These are phyloP conservation scores for Keithomyces neogunnii DNA, from an alignment of 2,329 filamentous ascomycete genomes.

Conservation along the genomic window DNA sequence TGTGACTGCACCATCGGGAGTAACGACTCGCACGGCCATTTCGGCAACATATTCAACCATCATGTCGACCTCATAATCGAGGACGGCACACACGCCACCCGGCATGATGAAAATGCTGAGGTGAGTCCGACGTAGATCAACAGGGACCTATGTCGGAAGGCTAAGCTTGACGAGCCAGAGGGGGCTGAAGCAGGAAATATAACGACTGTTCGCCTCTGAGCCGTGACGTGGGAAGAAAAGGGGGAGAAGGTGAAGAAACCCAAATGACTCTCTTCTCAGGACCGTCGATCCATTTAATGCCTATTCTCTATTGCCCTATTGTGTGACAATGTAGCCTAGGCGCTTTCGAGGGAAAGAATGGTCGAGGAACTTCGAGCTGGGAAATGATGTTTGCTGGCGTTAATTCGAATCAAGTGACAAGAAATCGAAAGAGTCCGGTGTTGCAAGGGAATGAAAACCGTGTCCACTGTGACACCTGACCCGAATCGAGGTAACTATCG, in stretches of 20 bases:
- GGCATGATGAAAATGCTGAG: slow-evolving; percentile 42
- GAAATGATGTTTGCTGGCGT: neutral
- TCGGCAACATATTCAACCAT: slow-evolving; percentile 95
- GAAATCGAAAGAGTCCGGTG: slow-evolving; percentile 2
- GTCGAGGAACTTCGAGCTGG: neutral
- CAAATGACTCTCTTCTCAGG: slow-evolving; percentile 13
- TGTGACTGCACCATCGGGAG: slow-evolving; percentile 46
- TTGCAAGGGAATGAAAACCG: neutral
- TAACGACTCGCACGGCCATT: slow-evolving; percentile 60
- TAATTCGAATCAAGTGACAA: neutral
- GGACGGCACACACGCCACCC: slow-evolving; percentile 84
- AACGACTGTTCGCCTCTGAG: neutral
- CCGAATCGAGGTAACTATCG: neutral
- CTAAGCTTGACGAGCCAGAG: slow-evolving; percentile 6
- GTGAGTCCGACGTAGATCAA: slow-evolving; percentile 30
- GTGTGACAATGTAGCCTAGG: slow-evolving; percentile 11
- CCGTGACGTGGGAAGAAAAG: neutral
- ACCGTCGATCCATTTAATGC: slow-evolving; percentile 25
- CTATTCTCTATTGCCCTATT: slow-evolving; percentile 12
- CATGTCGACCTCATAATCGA: slow-evolving; percentile 93
- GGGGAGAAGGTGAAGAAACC: slow-evolving; percentile 5
- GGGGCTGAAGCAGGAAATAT: slow-evolving; percentile 8
- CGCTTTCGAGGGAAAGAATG: slow-evolving; percentile 1
- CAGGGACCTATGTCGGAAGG: slow-evolving; percentile 28
- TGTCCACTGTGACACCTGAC: neutral